phyloP scores from a whole-genome alignment of 768 basidiomycete genomes.

The Leccinum rimulosum region DNA sequence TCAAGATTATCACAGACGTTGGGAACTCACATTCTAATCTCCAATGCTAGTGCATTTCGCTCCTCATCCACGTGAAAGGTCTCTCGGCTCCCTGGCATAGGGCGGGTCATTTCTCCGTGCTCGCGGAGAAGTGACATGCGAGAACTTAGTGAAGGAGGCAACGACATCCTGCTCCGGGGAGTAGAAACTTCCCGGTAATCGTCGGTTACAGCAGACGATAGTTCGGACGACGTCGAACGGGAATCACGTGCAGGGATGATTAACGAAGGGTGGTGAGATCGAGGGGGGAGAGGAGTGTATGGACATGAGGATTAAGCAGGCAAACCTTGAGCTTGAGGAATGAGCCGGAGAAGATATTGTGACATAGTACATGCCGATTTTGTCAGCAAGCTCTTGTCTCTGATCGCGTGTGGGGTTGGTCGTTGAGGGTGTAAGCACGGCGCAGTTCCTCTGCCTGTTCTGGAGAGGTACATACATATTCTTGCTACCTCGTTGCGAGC shows the following conservation, averaged over 20 bases:
- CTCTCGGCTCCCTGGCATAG: constrained; percentile 26
- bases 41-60: constrained; percentile 65
- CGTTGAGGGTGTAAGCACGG: constrained; percentile 59
- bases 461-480: constrained; percentile 56
- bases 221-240: constrained; percentile 12
- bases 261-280: constrained; percentile 32
- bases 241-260: constrained; percentile 22
- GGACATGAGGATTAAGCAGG: constrained; percentile 26
- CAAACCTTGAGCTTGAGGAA: constrained; percentile 11
- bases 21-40: constrained; percentile 69
- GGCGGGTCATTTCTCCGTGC: constrained; percentile 25
- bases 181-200: constrained; percentile 19
- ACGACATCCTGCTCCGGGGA: constrained; percentile 30
- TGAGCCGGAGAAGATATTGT: constrained; percentile 9
- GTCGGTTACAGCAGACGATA: constrained; percentile 12
- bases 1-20: not conserved
- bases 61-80: constrained; percentile 46
- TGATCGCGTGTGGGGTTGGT: constrained; percentile 70
- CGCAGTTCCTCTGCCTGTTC: constrained; percentile 70
- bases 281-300: constrained; percentile 22
- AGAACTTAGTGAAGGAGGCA: constrained; percentile 29
- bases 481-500: constrained; percentile 39
- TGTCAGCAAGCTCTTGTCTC: constrained; percentile 59
- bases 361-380: constrained; percentile 77
- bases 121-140: constrained; percentile 31